Percentiles rank a stretch among this genome's conserved stretches.
Conservation (phyloP, 202 grass and related monocot species). For the Cymbopogon flexuosus region DNA sequence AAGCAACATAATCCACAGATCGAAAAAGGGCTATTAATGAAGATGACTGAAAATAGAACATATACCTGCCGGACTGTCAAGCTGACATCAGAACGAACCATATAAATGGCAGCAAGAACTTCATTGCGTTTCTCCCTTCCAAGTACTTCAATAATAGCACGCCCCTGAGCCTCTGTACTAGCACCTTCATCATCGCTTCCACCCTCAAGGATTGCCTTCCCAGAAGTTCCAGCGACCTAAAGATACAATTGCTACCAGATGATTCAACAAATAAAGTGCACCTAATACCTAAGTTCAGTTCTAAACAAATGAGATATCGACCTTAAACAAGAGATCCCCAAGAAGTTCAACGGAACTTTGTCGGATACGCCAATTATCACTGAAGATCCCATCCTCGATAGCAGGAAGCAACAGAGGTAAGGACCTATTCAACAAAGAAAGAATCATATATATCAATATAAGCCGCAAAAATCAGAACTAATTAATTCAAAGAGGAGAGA, state of each 20-base stretch:
- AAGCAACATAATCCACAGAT: background rate
- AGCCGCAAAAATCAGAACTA: background rate
- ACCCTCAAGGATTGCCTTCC: constrained; percentile 94
- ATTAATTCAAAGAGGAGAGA: constrained; percentile 1
- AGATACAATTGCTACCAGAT: constrained; percentile 25
- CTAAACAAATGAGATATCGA: constrained; percentile 28
- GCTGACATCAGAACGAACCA: constrained; percentile 97
- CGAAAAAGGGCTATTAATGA: background rate
- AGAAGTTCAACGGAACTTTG: constrained; percentile 97
- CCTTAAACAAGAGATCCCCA: constrained; percentile 97
- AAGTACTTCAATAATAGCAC: constrained; percentile 93
- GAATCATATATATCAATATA: constrained; percentile 24
- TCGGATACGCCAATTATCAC: constrained; percentile 91
- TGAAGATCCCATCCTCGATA: constrained; percentile 97
- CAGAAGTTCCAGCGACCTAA: constrained; percentile 93
- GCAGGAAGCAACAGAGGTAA: constrained; percentile 89
- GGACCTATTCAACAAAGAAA: constrained; percentile 65
- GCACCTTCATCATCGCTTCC: constrained; percentile 99
- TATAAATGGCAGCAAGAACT: constrained; percentile 98
- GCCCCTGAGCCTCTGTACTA: constrained; percentile 95
- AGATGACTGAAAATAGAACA: background rate
- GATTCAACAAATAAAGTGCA: constrained; percentile 11
- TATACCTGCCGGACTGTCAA: constrained; percentile 87
- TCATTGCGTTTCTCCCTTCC: constrained; percentile 87
- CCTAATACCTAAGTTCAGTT: constrained; percentile 2